Base-by-base conservation (phyloP, 768 basidiomycete genomes). In the Glaciozyma antarctica region DNA sequence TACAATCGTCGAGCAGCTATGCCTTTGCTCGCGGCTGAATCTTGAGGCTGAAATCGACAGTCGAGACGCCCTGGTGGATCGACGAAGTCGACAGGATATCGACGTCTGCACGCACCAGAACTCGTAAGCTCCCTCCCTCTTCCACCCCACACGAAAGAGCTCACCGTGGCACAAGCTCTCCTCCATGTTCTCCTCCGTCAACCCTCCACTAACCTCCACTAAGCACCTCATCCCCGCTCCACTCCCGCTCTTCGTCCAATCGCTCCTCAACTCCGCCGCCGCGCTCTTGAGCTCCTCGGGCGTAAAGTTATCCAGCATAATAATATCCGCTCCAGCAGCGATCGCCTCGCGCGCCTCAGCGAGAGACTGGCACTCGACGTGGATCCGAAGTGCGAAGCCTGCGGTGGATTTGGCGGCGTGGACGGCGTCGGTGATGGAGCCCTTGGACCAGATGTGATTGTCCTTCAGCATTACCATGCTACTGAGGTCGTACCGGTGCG, bases 381-480 rank as follows among this genome's bases (percentile, higher is more conserved):
- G 94, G 51, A 99, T 84, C 32, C 89, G 83, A 56, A 92, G 79
- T 63, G 85, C 87, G 79, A 98, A 97, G 15, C 94, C 94, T 21
- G 90, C 90, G 24, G 92, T 91, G 68, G 83, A 78, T 38, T 90
- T 86, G n/a, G 91, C 90, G 71, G 85, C 82, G 66, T 85, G 77
- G 69, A 99, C 86, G 8, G 94, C 94, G 49, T 84, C 79, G 0
- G 90, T 90, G 69, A 98, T 95, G 13, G 92, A 95, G 34, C 93
- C 92, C 51, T 86, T 88, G 5, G 92, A 94, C 93, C 92, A 97
- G 75, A 98, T 89, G 75, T 99, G 95, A 75, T 99, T 99, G 73
- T 99, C 95, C 78, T 98, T 98, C 73, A 99, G 84, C 95, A 99
- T 99, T 74, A 99, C 93, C 95, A 99, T 98, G 75, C 88, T 89